Percentiles rank a stretch among this genome's conserved stretches.
phyloP scores from a whole-genome alignment of 805 yeast species.

The Candida bentonensis region DNA sequence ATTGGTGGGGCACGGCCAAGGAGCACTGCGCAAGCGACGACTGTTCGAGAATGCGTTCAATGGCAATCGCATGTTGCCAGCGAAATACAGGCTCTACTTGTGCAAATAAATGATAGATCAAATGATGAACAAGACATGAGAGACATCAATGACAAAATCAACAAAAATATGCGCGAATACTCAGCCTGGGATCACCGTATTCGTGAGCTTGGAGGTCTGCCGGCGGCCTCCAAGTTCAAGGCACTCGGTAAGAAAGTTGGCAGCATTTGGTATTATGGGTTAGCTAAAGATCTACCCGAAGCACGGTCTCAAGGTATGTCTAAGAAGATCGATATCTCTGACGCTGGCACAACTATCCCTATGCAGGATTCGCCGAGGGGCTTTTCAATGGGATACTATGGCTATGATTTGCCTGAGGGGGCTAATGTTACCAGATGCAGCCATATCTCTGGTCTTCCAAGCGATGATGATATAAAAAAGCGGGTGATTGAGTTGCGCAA shows the following conservation, averaged over 20 bases:
- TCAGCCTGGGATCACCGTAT: not conserved
- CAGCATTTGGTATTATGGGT: not conserved
- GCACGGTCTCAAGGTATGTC: not conserved
- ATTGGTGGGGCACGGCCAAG: not conserved
- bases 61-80: not conserved
- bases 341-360: no score
- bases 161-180: not conserved
- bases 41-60: not conserved
- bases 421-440: no score
- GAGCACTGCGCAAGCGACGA: not conserved
- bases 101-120: not conserved
- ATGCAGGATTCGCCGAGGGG: no score
- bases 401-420: constrained; percentile 10
- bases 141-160: not conserved
- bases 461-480: constrained; percentile 37
- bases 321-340: no score
- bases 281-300: not conserved
- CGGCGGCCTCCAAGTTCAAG: not conserved
- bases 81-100: not conserved
- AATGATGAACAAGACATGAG: not conserved
- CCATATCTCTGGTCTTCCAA: constrained; percentile 30
- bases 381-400: not conserved
- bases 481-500: not conserved
- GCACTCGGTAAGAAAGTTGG: not conserved
- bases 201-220: not conserved